phyloP scores from a whole-genome alignment of 768 basidiomycete species.

The Gelatoporia subvermispora region DNA sequence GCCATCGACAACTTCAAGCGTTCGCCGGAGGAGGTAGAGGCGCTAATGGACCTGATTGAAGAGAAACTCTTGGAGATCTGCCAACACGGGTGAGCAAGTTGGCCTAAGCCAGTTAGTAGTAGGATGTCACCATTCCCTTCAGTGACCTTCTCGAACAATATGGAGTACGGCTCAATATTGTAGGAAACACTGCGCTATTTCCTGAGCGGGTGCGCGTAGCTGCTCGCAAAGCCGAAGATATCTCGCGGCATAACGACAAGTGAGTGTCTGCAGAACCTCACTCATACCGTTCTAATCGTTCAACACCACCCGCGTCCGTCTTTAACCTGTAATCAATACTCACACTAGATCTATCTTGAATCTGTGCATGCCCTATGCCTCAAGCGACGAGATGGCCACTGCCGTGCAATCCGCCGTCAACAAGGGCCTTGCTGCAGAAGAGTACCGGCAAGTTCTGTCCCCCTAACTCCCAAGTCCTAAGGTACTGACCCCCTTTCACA shows the following conservation, averaged over 20 bases:
- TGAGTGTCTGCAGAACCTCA: constrained; percentile 33
- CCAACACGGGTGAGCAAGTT: constrained; percentile 61
- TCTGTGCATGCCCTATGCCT: constrained; percentile 88
- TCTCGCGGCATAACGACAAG: constrained; percentile 74
- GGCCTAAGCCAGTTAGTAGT: neutral
- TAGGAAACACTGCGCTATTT: constrained; percentile 73
- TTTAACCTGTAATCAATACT: neutral
- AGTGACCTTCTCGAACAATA: constrained; percentile 80
- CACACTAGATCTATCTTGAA: constrained; percentile 75
- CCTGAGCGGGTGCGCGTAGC: constrained; percentile 72
- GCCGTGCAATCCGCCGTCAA: constrained; percentile 58
- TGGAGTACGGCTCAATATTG: constrained; percentile 77
- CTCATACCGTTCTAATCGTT: neutral
- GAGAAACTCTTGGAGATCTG: constrained; percentile 74
- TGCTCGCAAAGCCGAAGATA: constrained; percentile 61
- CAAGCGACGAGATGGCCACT: constrained; percentile 85
- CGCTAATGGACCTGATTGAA: constrained; percentile 82
- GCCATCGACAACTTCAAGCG: constrained; percentile 96
- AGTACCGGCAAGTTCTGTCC: constrained; percentile 19
- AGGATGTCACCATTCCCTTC: neutral
- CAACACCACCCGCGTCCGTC: neutral
- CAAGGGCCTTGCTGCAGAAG: constrained; percentile 31
- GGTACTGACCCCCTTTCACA: constrained; percentile 10
- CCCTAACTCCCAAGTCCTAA: neutral
- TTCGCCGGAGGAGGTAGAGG: constrained; percentile 77